Evolutionary conservation across 306 rosid species (phyloP), one percentile per base, ranked within the genome.

Genomic region (Fragaria iinumae): DNA sequence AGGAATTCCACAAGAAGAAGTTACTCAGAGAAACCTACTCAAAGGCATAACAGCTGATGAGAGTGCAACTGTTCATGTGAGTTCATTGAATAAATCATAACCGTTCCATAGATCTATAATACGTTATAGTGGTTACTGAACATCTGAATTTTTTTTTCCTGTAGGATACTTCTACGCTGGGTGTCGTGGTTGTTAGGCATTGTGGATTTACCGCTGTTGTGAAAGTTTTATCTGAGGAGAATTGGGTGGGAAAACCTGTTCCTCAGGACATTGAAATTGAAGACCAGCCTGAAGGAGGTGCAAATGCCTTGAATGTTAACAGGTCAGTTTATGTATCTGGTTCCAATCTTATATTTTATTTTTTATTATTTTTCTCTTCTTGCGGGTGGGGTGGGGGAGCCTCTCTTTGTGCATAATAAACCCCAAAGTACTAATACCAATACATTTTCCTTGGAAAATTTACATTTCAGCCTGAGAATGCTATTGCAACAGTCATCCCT

Each of bases 21-120:
- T 92, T 71, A 89, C 97, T 63, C 91, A 45, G 76, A 89, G 97
- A 87, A 95, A 95, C 86, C 87, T 95, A 84, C 92, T 95, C 32
- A 95, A 95, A 89, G 98, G 98, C 82, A 88, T 95, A 79, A 95
- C 98, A 27, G 97, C 98, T 66, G 98, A 95, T 84, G 98, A 95
- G 80, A 95, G 98, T 83, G 97, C 96, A 75, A 91, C 98, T 12
- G 98, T 95, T 77, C 98, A 95, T 86, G 98, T 95, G 84, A 84
- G 92, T 86, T 77, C 78, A 65, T 44, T 38, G 69, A 63, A 63
- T 36, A 17, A 8, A 65, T 6, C 44, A 17, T 21, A 72, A 20
- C 20, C 72, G 32, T 79, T 69, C 41, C 57, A 29, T 68, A 50
- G 70, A 77, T 50, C 20, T 47, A 50, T 32, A 77, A 62, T 29